These are phyloP conservation scores for Yamadazyma endophytica DNA, from an alignment of 805 yeast species.

Conservation along the genomic window DNA sequence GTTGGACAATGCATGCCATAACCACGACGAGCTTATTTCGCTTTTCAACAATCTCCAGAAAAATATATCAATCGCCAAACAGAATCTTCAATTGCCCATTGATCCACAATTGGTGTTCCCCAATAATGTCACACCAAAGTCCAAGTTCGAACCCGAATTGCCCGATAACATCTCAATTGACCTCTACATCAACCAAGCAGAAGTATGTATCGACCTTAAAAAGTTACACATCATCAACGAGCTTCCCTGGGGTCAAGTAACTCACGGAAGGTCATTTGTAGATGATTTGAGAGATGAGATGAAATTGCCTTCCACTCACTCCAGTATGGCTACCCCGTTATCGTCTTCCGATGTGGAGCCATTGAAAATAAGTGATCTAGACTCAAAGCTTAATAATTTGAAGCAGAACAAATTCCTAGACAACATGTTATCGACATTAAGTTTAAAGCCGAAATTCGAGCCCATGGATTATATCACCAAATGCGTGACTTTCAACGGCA, in stretches of 20 bases:
- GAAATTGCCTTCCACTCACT: conserved; percentile 24
- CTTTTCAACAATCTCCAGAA: conserved; percentile 23
- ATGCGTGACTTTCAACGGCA: conserved; percentile 54
- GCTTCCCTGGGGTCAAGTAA: conserved; percentile 59
- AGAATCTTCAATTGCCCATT: conserved; percentile 34
- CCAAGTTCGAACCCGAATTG: conserved; percentile 42
- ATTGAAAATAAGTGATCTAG: conserved; percentile 19
- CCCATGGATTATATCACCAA: conserved; percentile 56
- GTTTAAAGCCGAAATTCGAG: conserved; percentile 21
- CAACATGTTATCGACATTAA: conserved; percentile 6
- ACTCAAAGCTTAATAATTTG: conserved; percentile 5
- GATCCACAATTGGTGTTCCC: conserved; percentile 59
- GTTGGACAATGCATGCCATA: conserved; percentile 6
- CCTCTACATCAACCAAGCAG: conserved; percentile 56
- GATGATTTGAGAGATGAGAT: conserved; percentile 57
- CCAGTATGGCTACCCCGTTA: conserved; percentile 5
- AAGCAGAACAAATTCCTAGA: conserved; percentile 5
- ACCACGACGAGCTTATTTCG: conserved; percentile 14
- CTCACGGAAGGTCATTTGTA: conserved; percentile 47
- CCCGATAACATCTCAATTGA: conserved; percentile 51
- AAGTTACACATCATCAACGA: conserved; percentile 46
- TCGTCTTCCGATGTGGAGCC: conserved; percentile 12
- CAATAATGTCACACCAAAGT: conserved; percentile 35
- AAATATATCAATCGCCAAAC: conserved; percentile 31
- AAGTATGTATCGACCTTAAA: conserved; percentile 57